Conservation (phyloP, 352 stramenopile genomes). For the Pythium rishiriense region DNA sequence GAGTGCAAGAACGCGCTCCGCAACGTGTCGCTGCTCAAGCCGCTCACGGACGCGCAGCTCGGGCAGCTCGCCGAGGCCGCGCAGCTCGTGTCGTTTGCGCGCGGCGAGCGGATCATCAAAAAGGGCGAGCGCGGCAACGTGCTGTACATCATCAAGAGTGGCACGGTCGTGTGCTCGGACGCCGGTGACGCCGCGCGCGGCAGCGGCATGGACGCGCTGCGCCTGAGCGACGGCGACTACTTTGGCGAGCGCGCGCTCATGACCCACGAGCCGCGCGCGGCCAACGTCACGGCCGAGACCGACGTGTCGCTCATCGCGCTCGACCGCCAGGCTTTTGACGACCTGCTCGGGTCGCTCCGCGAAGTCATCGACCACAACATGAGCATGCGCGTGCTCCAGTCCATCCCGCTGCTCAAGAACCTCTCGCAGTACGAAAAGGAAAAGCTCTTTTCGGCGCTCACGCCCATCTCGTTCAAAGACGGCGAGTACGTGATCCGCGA, state of each 20-base stretch:
- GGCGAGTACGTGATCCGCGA: slow-evolving; percentile 72
- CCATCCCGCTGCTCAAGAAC: slow-evolving; percentile 73
- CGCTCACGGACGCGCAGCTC: slow-evolving; percentile 87
- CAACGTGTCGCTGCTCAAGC: slow-evolving; percentile 87
- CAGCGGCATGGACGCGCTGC: slow-evolving; percentile 87
- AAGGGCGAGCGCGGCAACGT: slow-evolving; percentile 79
- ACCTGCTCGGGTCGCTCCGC: slow-evolving; percentile 70
- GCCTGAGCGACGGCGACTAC: slow-evolving; percentile 91
- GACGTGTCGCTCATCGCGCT: slow-evolving; percentile 82
- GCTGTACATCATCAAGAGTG: slow-evolving; percentile 88
- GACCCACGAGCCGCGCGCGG: slow-evolving; percentile 90
- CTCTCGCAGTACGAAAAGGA: slow-evolving; percentile 58
- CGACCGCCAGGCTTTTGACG: slow-evolving; percentile 86
- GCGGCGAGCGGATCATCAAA: slow-evolving; percentile 77
- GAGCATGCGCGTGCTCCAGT: slow-evolving; percentile 78
- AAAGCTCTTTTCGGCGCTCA: slow-evolving; percentile 59
- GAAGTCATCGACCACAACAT: slow-evolving; percentile 86
- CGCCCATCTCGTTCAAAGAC: slow-evolving; percentile 51
- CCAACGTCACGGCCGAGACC: slow-evolving; percentile 66
- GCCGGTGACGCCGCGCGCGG: slow-evolving; percentile 70
- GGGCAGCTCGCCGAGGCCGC: slow-evolving; percentile 82
- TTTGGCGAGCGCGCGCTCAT: slow-evolving; percentile 96
- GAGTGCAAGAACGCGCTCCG: slow-evolving; percentile 86
- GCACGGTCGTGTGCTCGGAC: slow-evolving; percentile 67
- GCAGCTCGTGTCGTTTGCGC: slow-evolving; percentile 80